Percentiles rank a stretch among this genome's conserved stretches.
These are phyloP conservation scores for Hsuehochloa calcarea DNA, from an alignment of 176 grass and related monocot species.

Conservation along the genomic window DNA sequence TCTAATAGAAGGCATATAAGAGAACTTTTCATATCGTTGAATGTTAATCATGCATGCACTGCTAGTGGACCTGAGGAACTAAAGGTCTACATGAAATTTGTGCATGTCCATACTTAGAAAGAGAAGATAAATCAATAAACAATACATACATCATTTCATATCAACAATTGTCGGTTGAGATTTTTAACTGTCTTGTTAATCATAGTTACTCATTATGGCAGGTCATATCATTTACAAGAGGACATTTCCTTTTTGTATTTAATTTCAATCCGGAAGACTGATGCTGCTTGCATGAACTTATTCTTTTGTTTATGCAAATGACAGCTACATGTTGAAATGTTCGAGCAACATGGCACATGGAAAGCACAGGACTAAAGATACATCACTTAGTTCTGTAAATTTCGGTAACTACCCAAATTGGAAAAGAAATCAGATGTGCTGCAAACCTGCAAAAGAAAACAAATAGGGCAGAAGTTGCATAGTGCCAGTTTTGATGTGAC, in stretches of 20 bases:
- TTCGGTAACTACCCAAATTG: background rate
- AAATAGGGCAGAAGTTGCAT: too few species aligned
- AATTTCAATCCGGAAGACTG: slow-evolving; percentile 74
- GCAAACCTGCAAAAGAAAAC: too few species aligned
- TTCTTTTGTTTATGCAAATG: slow-evolving; percentile 28
- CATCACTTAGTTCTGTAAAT: background rate
- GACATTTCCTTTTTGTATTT: slow-evolving; percentile 74
- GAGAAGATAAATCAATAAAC: background rate
- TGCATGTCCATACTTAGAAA: background rate
- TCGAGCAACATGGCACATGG: background rate
- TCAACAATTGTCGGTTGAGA: background rate
- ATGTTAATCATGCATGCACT: background rate
- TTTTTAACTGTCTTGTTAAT: background rate
- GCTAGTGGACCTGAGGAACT: background rate
- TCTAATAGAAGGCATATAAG: background rate
- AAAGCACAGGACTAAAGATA: background rate
- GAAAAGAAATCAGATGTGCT: background rate
- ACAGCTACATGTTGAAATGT: background rate
- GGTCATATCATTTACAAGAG: slow-evolving; percentile 81
- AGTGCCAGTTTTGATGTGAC: too few species aligned
- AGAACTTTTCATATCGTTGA: background rate
- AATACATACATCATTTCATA: background rate
- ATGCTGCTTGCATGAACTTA: slow-evolving; percentile 5
- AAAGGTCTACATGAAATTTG: background rate
- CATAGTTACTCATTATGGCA: slow-evolving; percentile 25